These are phyloP conservation scores for Tillandsia leiboldiana DNA, from an alignment of 176 grass and related monocot species.

Conservation along the genomic window DNA sequence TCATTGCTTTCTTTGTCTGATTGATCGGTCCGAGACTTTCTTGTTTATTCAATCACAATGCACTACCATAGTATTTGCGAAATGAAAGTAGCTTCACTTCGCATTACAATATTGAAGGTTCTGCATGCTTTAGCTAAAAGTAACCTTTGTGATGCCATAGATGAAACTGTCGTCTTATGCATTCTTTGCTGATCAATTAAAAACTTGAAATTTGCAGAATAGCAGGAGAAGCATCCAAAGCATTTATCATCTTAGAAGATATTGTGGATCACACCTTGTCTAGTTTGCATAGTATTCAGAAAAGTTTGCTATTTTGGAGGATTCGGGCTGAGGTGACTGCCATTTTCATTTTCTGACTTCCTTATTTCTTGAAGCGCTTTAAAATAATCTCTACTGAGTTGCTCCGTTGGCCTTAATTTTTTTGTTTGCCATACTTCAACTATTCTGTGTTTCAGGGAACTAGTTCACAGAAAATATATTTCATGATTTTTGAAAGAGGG, in stretches of 20 bases:
- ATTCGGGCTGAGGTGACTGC: constrained; percentile 54
- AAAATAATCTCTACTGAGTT: background rate
- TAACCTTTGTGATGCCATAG: background rate
- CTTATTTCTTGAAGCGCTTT: background rate
- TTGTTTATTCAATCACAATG: background rate
- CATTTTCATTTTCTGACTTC: background rate
- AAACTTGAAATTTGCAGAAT: constrained; percentile 35
- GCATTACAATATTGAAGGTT: background rate
- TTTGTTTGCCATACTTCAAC: constrained; percentile 16
- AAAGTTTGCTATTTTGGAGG: constrained; percentile 87
- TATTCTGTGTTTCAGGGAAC: constrained; percentile 34
- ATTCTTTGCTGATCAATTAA: background rate
- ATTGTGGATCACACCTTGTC: constrained; percentile 48
- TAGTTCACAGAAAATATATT: constrained; percentile 67
- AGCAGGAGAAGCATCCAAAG: constrained; percentile 39
- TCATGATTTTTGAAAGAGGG: constrained; percentile 91
- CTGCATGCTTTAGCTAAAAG: background rate
- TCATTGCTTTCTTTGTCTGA: background rate
- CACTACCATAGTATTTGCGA: background rate
- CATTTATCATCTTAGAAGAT: constrained; percentile 59
- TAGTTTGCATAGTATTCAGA: constrained; percentile 66
- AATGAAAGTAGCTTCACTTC: background rate
- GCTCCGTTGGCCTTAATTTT: background rate
- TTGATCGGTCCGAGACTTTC: background rate
- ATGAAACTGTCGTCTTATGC: background rate